These are phyloP conservation scores for Amniculicola lignicola DNA, from an alignment of 495 filamentous ascomycete genomes.

Conservation along the genomic window DNA sequence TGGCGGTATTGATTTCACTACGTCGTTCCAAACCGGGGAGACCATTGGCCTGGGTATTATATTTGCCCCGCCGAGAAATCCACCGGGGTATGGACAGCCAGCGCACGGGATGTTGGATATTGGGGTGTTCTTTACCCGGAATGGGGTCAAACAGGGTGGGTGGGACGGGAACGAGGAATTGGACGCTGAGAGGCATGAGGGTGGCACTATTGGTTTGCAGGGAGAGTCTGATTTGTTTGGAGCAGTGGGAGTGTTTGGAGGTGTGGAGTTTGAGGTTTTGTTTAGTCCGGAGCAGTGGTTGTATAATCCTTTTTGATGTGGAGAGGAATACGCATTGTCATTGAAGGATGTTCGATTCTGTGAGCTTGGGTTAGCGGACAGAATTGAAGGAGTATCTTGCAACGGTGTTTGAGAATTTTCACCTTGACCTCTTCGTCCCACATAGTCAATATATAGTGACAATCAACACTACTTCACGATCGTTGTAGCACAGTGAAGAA, in stretches of 20 bases:
- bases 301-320: slow-evolving; percentile 32
- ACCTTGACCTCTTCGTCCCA: too few species aligned
- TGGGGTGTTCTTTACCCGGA: slow-evolving; percentile 74
- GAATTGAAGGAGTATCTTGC: too few species aligned
- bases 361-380: too few species aligned
- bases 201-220: slow-evolving; percentile 67
- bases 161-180: slow-evolving; percentile 86
- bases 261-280: slow-evolving; percentile 66
- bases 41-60: slow-evolving; percentile 69
- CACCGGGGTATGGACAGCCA: slow-evolving; percentile 31
- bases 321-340: too few species aligned
- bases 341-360: too few species aligned
- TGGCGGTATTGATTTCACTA: slow-evolving; percentile 74
- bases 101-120: slow-evolving; percentile 41
- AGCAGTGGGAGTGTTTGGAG: slow-evolving; percentile 72
- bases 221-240: slow-evolving; percentile 78
- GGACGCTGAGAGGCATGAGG: slow-evolving; percentile 58
- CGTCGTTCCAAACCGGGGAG: slow-evolving; percentile 52
- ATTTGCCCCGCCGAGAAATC: slow-evolving; percentile 47
- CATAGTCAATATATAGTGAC: too few species aligned
- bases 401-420: too few species aligned
- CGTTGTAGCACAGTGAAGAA: too few species aligned
- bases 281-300: slow-evolving; percentile 49
- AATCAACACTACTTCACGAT: too few species aligned
- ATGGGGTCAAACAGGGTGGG: slow-evolving; percentile 60